phyloP scores from a whole-genome alignment of 805 yeast genomes.

The Suhomyces canberraensis region DNA sequence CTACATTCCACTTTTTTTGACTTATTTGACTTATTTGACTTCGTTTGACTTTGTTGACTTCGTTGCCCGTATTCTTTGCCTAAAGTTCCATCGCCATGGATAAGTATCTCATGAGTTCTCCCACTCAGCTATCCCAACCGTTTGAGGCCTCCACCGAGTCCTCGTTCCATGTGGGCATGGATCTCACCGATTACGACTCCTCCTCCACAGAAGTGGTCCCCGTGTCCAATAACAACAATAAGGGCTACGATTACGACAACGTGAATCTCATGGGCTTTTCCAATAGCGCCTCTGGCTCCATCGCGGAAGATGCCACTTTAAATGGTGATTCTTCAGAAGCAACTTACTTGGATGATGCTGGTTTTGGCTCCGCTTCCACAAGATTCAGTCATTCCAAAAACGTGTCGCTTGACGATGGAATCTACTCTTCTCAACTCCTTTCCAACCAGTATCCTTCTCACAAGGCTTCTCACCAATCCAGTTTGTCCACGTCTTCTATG shows the following conservation, averaged over 20 bases:
- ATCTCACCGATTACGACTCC: constrained; percentile 3
- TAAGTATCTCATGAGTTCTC: constrained; percentile 39
- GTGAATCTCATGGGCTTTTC: constrained; percentile 1
- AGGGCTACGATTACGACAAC: not conserved
- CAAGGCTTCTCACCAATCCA: constrained; percentile 14
- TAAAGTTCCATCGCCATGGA: too few relatives aligned
- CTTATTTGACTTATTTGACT: too few relatives aligned
- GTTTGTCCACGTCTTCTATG: constrained; percentile 22
- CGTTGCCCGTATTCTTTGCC: too few relatives aligned
- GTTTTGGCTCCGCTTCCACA: not conserved
- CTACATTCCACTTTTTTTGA: too few relatives aligned
- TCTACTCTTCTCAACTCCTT: constrained; percentile 8
- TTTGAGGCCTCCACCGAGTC: constrained; percentile 15
- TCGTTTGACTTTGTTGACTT: too few relatives aligned
- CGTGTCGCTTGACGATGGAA: constrained; percentile 18
- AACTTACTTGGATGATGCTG: constrained; percentile 4
- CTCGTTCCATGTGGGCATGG: constrained; percentile 4
- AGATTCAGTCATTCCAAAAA: constrained; percentile 21
- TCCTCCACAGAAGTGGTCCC: constrained; percentile 15
- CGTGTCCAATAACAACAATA: constrained; percentile 10
- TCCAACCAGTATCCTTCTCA: not conserved
- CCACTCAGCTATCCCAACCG: constrained; percentile 35
- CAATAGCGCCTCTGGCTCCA: constrained; percentile 1
- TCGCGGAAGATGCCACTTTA: constrained; percentile 1
- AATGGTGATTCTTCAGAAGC: not conserved